Base-by-base conservation (phyloP, 768 basidiomycete genomes). In the Lactifluus rugatus region DNA sequence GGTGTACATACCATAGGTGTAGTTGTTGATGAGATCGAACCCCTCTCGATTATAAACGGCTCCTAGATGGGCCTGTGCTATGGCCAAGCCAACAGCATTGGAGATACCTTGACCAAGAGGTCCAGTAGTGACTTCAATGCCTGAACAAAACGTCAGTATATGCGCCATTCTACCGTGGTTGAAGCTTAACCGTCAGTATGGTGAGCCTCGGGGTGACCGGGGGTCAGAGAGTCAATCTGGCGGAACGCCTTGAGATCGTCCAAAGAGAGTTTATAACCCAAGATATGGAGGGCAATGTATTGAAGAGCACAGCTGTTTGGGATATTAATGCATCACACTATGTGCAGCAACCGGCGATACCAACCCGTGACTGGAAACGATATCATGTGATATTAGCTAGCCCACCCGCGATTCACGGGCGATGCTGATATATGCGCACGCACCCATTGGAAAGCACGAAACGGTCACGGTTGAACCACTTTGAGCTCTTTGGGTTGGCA, bases 391-490 rank as follows among this genome's bases (percentile, higher is more conserved):
- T n/a, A n/a, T 44, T 56, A 52, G 31, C 5, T 19, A 14, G 41
- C n/a, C n/a, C n/a, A 32, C 9, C 28, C 28, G 28, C 3, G 9
- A 5, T 31, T 5, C 28, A 31, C 28, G 28, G 28, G n/a, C n/a
- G n/a, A n/a, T n/a, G n/a, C n/a, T n/a, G n/a, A 31, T 31, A 4
- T 31, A 31, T 31, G 28, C 28, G n/a, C 10, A 73, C 86, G 64
- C 72, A 93, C 83, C 93, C 93, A 69, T 95, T 95, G 64, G 93
- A 96, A 64, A 96, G 84, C 60, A 97, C 93, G 67, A 95, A 97
- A 73, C 93, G 86, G 77, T 96, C 93, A 61, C 94, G 87, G 75
- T 94, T 95, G 75, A 87, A 87, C 93, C 92, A 95, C 72, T 90
- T 85, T 42, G 93, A 83, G 76, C 79, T 87, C 71, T 84, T 84